phyloP scores from a whole-genome alignment of 2,329 filamentous ascomycete genomes.

The Hypoxylon sp. region DNA sequence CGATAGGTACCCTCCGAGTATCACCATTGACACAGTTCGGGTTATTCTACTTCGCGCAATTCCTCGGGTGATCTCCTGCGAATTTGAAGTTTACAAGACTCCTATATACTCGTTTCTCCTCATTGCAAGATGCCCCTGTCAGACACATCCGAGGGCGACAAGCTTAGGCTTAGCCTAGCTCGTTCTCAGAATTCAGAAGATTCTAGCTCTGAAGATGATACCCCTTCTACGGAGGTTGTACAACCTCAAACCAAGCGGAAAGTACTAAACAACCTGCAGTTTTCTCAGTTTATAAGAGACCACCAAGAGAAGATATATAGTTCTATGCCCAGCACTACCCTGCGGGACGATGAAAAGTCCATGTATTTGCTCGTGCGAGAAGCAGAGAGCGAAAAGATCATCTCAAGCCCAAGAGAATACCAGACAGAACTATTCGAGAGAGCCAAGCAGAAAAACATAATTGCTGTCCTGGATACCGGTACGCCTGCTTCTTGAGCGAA shows the following conservation, averaged over 20 bases:
- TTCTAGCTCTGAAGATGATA: slow-evolving; percentile 32
- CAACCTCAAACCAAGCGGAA: slow-evolving; percentile 25
- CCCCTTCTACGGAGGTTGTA: not conserved
- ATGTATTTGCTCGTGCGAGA: slow-evolving; percentile 55
- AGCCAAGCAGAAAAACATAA: slow-evolving; percentile 87
- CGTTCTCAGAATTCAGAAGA: slow-evolving; percentile 1
- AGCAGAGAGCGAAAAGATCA: slow-evolving; percentile 68
- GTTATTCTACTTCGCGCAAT: not conserved
- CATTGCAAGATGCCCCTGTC: slow-evolving; percentile 19
- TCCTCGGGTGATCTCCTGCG: not conserved
- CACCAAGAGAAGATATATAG: slow-evolving; percentile 39
- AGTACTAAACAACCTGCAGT: slow-evolving; percentile 37
- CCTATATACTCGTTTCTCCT: not conserved
- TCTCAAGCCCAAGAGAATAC: slow-evolving; percentile 87
- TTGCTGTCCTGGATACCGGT: slow-evolving; percentile 95
- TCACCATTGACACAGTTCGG: not conserved
- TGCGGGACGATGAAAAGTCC: slow-evolving; percentile 52
- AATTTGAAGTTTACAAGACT: not conserved
- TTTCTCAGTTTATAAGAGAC: slow-evolving; percentile 47
- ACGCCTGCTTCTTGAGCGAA: slow-evolving; percentile 27
- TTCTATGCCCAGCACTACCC: slow-evolving; percentile 7
- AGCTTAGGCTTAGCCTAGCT: not conserved
- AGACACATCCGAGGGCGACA: not conserved
- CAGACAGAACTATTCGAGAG: slow-evolving; percentile 92
- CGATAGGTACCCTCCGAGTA: not conserved